Base-by-base conservation (phyloP, 2,329 filamentous ascomycete species). In the Stemphylium lycopersici region DNA sequence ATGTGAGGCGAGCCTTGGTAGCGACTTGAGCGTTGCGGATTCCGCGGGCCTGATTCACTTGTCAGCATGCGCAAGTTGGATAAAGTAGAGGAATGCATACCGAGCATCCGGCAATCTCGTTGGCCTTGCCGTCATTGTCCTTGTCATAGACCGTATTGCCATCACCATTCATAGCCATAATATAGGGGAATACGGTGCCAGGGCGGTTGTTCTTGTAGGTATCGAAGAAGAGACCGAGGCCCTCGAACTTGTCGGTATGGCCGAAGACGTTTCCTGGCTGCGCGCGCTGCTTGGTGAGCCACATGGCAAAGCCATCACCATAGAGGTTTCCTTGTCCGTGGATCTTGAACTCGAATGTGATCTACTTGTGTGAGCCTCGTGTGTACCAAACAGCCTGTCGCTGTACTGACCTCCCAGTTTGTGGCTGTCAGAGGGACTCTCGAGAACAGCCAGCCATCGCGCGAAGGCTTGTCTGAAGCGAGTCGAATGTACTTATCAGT, bases 171-270 rank as follows among this genome's bases (percentile, higher is more conserved):
- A 98, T 98, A 59, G 93, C 93, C 93, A 98, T 97, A 69, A 99
- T 89, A 73, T 96, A 97, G 45, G 95, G 95, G 78, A 99, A 99
- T 41, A 96, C 90, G 37, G 91, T 89, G 38, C 95, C 95, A 0
- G 95, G 93, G 12, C 95, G 87, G 81, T 97, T 96, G 82, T 99
- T 99, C 87, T 99, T 99, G 84, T 99, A 99, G 39, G 95, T 99
- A 75, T 99, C 95, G 79, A 99, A 86, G 81, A 97, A 98, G 76
- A 99, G 84, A 49, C 92, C 95, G 41, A 99, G 84, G 4, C 95
- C 95, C 76, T 99, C 93, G 67, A 98, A 99, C 61, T 86, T 86
- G 78, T 99, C 93, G 26, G 84, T 82, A 64, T 88, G 88, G 45
- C 95, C 95, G 76, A 99, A 99, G 33, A 99, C 93, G 10, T 87